Evolutionary conservation across 106 monocot genomes (phyloP).

Genomic region (Acorus calamus): DNA sequence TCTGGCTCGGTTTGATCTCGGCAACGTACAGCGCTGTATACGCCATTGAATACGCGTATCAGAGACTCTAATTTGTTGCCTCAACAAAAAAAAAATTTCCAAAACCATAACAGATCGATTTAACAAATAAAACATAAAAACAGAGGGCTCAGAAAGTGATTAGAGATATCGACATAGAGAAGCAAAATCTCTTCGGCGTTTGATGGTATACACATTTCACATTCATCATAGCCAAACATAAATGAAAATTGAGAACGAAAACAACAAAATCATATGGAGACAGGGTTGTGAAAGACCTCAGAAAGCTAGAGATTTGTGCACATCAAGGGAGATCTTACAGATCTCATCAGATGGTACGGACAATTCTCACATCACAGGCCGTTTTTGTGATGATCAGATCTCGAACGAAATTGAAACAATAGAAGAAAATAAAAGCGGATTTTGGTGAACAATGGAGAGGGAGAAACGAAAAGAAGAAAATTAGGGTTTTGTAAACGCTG

Average conservation of each 20-base stretch:
- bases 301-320: background rate
- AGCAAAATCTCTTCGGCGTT: background rate
- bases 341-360: constrained; percentile 10
- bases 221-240: constrained; percentile 3
- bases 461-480: too few relatives aligned
- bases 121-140: background rate
- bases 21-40: constrained; percentile 21
- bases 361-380: constrained; percentile 8
- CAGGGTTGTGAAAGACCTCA: background rate
- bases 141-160: constrained; percentile 6
- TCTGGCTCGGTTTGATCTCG: constrained; percentile 8
- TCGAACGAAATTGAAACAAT: too few relatives aligned
- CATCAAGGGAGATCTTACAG: constrained; percentile 1
- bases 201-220: constrained; percentile 8
- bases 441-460: too few relatives aligned
- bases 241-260: constrained; percentile 1
- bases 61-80: constrained; percentile 24
- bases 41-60: constrained; percentile 8
- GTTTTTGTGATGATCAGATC: too few relatives aligned
- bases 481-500: too few relatives aligned
- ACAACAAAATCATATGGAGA: background rate
- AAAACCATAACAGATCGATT: background rate
- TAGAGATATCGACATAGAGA: constrained; percentile 2
- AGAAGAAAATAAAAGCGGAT: too few relatives aligned
- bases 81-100: background rate